Conservation (phyloP, 352 stramenopile species). For the Globisporangium polare region DNA sequence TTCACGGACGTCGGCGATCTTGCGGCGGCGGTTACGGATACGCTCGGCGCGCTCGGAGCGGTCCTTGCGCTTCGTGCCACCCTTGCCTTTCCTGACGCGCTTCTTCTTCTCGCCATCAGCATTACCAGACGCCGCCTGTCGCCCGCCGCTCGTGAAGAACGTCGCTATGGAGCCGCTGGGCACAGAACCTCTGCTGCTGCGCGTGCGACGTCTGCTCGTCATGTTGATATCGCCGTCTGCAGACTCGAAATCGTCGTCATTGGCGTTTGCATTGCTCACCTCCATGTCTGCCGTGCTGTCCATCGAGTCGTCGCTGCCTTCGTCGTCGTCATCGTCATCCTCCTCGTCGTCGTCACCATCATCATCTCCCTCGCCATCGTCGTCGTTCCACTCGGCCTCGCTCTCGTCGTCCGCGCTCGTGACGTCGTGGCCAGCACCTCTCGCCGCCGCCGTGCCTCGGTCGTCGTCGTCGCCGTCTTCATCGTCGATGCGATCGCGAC, state of each 20-base stretch:
- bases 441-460: background rate
- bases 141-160: slow-evolving; percentile 4
- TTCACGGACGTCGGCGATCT: slow-evolving; percentile 60
- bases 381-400: slow-evolving; percentile 24
- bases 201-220: background rate
- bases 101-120: slow-evolving; percentile 15
- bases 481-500: background rate
- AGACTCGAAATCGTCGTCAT: slow-evolving; percentile 9
- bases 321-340: slow-evolving; percentile 17
- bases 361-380: slow-evolving; percentile 5
- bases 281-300: slow-evolving; percentile 16
- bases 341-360: slow-evolving; percentile 19
- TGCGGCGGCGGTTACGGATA: slow-evolving; percentile 42
- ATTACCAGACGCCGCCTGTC: background rate
- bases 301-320: slow-evolving; percentile 19
- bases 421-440: background rate
- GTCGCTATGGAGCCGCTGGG: background rate
- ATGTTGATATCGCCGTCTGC: background rate
- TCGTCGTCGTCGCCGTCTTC: background rate
- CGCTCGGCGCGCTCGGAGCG: slow-evolving; percentile 20
- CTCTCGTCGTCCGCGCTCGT: slow-evolving; percentile 11
- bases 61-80: slow-evolving; percentile 22
- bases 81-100: slow-evolving; percentile 10
- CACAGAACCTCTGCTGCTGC: background rate
- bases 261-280: slow-evolving; percentile 14